Evolutionary conservation across 768 basidiomycete species (phyloP).

Genomic region (Leucocoprinus leucothites): DNA sequence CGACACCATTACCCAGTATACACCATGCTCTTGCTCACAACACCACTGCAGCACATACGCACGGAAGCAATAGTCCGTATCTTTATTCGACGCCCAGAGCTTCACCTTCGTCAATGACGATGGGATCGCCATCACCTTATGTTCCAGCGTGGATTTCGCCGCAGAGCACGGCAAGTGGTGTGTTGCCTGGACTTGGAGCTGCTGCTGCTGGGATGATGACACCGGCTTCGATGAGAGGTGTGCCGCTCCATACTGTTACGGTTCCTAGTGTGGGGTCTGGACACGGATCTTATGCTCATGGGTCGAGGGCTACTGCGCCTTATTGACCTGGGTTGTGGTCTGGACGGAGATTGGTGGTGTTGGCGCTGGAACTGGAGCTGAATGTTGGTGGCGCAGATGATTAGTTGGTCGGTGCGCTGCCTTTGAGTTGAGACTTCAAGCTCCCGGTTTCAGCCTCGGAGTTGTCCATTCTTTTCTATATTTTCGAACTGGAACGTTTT

Average conservation of each 20-base stretch:
- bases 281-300: not conserved
- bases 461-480: too few species aligned
- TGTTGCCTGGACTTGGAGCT: conserved; percentile 15
- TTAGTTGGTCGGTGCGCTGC: too few species aligned
- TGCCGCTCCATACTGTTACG: not conserved
- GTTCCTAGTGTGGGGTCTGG: not conserved
- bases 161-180: conserved; percentile 12
- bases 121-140: conserved; percentile 26
- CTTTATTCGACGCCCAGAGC: conserved; percentile 18
- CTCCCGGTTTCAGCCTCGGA: too few species aligned
- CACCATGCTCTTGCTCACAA: not conserved
- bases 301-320: not conserved
- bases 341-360: not conserved
- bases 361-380: not conserved
- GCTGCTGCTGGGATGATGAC: conserved; percentile 9
- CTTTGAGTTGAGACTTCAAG: too few species aligned
- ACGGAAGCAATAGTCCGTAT: conserved; percentile 23
- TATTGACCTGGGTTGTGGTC: not conserved
- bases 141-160: conserved; percentile 29
- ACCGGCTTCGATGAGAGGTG: conserved; percentile 17
- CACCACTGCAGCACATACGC: not conserved
- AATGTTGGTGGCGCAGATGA: too few species aligned
- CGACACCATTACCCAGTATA: not conserved
- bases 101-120: not conserved
- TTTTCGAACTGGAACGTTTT: too few species aligned